These are phyloP conservation scores for Dactylellina drechsleri DNA, from an alignment of 2,329 filamentous ascomycete genomes.

Conservation along the genomic window DNA sequence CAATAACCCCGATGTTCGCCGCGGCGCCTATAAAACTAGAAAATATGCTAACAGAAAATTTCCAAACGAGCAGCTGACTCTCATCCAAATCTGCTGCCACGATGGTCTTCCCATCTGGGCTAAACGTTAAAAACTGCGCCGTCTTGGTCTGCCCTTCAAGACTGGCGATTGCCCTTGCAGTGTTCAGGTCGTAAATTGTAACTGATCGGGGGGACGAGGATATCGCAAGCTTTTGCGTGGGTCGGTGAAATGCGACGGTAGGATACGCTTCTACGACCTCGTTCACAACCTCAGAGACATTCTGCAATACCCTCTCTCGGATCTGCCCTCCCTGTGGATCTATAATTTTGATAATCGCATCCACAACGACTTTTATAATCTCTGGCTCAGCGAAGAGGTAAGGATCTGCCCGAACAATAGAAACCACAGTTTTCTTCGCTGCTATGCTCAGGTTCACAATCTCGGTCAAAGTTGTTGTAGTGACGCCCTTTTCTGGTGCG, in stretches of 20 bases:
- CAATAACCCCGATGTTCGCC: slow-evolving; percentile 43
- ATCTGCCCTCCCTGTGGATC: slow-evolving; percentile 56
- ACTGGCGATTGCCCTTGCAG: slow-evolving; percentile 40
- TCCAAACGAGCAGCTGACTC: slow-evolving; percentile 56
- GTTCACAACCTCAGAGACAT: slow-evolving; percentile 57
- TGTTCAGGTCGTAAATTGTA: slow-evolving; percentile 57
- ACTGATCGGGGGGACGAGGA: slow-evolving; percentile 53
- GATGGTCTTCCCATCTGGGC: slow-evolving; percentile 56
- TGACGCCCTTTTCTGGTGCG: slow-evolving; percentile 45
- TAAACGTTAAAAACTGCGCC: slow-evolving; percentile 56
- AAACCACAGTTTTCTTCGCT: slow-evolving; percentile 56
- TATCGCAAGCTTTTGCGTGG: slow-evolving; percentile 57
- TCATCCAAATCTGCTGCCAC: slow-evolving; percentile 56
- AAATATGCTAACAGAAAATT: slow-evolving; percentile 56
- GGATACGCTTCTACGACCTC: slow-evolving; percentile 57
- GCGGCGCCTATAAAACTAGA: slow-evolving; percentile 57
- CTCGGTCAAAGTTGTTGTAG: slow-evolving; percentile 48
- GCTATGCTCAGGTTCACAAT: slow-evolving; percentile 55
- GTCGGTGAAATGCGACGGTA: slow-evolving; percentile 57
- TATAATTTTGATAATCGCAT: slow-evolving; percentile 57
- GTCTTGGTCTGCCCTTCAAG: slow-evolving; percentile 56
- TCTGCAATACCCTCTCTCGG: slow-evolving; percentile 56
- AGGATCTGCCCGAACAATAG: slow-evolving; percentile 55
- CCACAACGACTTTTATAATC: slow-evolving; percentile 55
- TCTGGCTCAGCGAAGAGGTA: slow-evolving; percentile 55